Percentiles rank a stretch among this genome's conserved stretches.
Evolutionary conservation across 495 filamentous ascomycete species (phyloP).

Genomic region (Gamarada debralockiae): DNA sequence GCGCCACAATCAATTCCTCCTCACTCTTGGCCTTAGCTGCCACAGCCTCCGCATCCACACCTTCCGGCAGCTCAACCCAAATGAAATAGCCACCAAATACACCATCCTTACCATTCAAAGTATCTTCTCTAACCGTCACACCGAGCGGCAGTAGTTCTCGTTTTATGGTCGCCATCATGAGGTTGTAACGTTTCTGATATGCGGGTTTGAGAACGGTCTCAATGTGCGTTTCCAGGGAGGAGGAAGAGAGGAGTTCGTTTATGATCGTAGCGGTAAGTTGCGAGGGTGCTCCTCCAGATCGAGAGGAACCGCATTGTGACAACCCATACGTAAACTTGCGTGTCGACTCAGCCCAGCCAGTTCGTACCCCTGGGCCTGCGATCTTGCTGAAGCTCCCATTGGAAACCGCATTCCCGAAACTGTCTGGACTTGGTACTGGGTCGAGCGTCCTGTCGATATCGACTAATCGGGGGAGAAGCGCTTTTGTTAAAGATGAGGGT

Average conservation of each 20-base stretch:
- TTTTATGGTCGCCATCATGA: slow-evolving; percentile 50
- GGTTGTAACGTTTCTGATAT: slow-evolving; percentile 38
- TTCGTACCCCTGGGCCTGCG: slow-evolving; percentile 70
- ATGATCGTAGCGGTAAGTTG: slow-evolving; percentile 68
- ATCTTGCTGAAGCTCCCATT: slow-evolving; percentile 88
- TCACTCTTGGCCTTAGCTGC: slow-evolving; percentile 50
- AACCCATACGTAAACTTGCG: slow-evolving; percentile 62
- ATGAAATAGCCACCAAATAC: slow-evolving; percentile 75
- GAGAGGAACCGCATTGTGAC: slow-evolving; percentile 63
- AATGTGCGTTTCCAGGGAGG: slow-evolving; percentile 44
- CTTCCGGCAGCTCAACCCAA: slow-evolving; percentile 63
- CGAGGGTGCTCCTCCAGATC: slow-evolving; percentile 73
- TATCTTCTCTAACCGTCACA: slow-evolving; percentile 33
- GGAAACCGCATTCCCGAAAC: slow-evolving; percentile 70
- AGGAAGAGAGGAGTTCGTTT: slow-evolving; percentile 49
- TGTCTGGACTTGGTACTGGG: slow-evolving; percentile 30
- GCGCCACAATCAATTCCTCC: slow-evolving; percentile 58
- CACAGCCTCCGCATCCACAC: slow-evolving; percentile 49
- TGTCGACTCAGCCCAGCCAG: slow-evolving; percentile 78
- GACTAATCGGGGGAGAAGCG: slow-evolving; percentile 63
- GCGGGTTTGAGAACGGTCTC: slow-evolving; percentile 38
- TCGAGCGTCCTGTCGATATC: slow-evolving; percentile 46
- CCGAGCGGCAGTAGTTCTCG: slow-evolving; percentile 56
- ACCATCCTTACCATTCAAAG: slow-evolving; percentile 16
- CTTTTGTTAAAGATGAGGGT: slow-evolving; percentile 27